phyloP scores from a whole-genome alignment of 768 basidiomycete genomes.

The Favolaschia claudopus region DNA sequence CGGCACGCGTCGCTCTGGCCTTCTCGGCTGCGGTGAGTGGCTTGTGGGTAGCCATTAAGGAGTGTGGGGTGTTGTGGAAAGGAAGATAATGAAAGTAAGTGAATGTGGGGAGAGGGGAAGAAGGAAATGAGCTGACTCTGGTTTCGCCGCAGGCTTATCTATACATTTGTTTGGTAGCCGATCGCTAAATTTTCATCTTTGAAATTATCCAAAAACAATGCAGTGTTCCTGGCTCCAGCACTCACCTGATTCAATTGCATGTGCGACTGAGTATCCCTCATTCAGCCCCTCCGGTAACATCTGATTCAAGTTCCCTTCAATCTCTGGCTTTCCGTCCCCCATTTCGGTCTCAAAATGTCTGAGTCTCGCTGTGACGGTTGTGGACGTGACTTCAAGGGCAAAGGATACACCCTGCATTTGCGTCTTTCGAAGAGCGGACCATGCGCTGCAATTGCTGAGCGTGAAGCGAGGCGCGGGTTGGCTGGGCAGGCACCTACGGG shows the following conservation, averaged over 20 bases:
- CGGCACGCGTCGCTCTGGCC: background rate
- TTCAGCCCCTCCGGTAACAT: too few species aligned
- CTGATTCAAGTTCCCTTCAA: background rate
- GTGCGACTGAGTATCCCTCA: too few species aligned
- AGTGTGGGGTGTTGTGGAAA: too few species aligned
- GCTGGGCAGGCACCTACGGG: too few species aligned
- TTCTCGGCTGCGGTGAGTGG: background rate
- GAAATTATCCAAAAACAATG: background rate
- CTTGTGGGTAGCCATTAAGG: background rate
- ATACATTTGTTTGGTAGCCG: too few species aligned
- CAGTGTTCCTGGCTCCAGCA: background rate
- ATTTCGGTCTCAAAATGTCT: background rate
- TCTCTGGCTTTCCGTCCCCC: background rate
- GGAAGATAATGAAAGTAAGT: constrained; percentile 17
- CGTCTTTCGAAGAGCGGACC: background rate
- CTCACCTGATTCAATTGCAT: too few species aligned
- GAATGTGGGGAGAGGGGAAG: background rate
- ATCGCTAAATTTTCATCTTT: background rate
- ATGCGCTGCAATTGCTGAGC: background rate
- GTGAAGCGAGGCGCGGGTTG: background rate
- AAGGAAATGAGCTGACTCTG: background rate
- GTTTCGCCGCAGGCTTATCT: too few species aligned
- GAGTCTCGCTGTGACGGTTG: background rate
- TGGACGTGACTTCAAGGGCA: background rate
- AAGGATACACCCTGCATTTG: background rate